Evolutionary conservation across 2,329 filamentous ascomycete genomes (phyloP).

Genomic region (Fusarium proliferatum): DNA sequence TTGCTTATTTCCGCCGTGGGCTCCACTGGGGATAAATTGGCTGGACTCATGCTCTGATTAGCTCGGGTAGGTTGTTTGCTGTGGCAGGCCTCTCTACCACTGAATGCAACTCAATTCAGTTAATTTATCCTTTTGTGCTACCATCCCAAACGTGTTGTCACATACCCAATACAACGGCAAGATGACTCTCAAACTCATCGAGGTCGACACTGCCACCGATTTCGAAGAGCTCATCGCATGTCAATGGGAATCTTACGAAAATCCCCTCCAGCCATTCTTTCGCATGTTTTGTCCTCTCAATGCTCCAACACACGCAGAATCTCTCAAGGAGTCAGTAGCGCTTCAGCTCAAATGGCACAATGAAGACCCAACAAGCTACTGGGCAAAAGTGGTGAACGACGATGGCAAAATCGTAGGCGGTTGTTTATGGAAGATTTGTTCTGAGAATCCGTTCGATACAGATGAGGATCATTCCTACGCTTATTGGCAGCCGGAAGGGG

Average conservation of each 20-base stretch:
- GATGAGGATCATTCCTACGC: conserved; percentile 18
- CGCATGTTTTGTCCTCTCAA: conserved; percentile 37
- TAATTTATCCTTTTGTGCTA: not conserved
- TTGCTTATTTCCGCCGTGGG: not conserved
- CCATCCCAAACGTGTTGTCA: not conserved
- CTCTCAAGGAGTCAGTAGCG: conserved; percentile 11
- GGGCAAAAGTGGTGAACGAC: conserved; percentile 29
- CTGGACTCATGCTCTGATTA: not conserved
- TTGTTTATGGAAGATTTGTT: conserved; percentile 38
- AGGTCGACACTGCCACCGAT: conserved; percentile 26
- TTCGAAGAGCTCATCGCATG: conserved; percentile 37
- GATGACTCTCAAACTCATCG: conserved; percentile 32
- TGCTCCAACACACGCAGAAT: conserved; percentile 9
- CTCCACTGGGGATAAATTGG: not conserved
- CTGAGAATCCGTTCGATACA: conserved; percentile 23
- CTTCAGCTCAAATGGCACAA: conserved; percentile 29
- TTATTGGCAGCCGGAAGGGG: conserved; percentile 37
- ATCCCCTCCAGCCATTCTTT: conserved; percentile 30
- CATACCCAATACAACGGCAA: not conserved
- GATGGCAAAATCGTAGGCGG: conserved; percentile 35
- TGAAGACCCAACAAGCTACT: conserved; percentile 28
- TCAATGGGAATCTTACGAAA: conserved; percentile 33
- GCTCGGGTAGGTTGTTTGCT: not conserved
- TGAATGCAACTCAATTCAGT: not conserved
- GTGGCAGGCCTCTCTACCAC: not conserved